Base-by-base conservation (phyloP, 2,329 filamentous ascomycete genomes). In the Colletotrichum echinochloae region DNA sequence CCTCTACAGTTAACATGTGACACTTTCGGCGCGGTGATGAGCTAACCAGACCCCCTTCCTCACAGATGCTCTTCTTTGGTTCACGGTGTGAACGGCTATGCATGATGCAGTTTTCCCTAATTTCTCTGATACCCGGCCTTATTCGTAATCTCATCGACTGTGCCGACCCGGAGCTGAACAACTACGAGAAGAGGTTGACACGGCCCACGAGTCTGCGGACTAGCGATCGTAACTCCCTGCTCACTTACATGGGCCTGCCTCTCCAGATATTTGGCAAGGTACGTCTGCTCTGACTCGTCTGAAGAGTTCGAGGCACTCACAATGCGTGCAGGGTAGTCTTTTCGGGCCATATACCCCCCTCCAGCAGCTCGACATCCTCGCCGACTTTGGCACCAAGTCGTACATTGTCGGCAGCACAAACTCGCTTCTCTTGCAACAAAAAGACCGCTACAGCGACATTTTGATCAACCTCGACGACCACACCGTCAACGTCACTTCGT, bases 351-450 rank as follows among this genome's bases (percentile, higher is more conserved):
- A 99, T 78, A 99, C 96, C 1, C 96, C 96, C 23, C 85, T 99
- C 23, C 96, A 99, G 81, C 95, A 98, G 81, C 90, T 99, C 66
- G 95, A 99, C 79, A 88, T 98, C 75, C 88, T 99, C 49, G 95
- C 95, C 62, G 95, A 98, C 81, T 91, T 94, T 75, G 93, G 94
- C 51, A 98, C 96, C 26, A 98, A 97, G 82, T 98, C 95, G 1
- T 99, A 98, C 77, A 92, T 99, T 64, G 95, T 99, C 67, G 96
- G 96, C 73, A 98, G 95, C 74, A 99, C 96, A 46, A 99, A 99
- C 80, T 97, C 94, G 7, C 86, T 99, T 30, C 86, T 99, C 41
- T 84, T 99, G 14, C 95, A 98, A 77, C 96, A 99, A 79, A 97
- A 91, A 79, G 95, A 99, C 78, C 90, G 94, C 54, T 98, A 99